These are phyloP conservation scores for Exophiala calicioides DNA, from an alignment of 2,329 filamentous ascomycete species.

Conservation along the genomic window DNA sequence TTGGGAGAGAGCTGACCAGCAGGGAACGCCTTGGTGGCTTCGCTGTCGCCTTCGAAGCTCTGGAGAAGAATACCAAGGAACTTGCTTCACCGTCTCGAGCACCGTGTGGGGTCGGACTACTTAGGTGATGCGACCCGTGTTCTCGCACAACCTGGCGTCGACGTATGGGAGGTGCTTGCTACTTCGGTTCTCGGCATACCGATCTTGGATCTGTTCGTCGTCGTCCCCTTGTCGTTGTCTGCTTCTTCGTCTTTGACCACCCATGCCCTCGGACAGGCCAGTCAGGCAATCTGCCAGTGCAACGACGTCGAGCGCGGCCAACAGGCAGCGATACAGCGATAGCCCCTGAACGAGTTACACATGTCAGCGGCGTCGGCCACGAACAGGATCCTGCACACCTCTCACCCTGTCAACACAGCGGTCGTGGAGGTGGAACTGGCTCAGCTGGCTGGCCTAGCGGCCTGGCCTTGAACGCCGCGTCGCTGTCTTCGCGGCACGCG, in stretches of 20 bases:
- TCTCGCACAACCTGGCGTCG: constrained; percentile 43
- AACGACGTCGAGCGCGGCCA: constrained; percentile 63
- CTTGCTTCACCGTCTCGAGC: constrained; percentile 37
- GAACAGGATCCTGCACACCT: constrained; percentile 58
- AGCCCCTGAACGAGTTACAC: constrained; percentile 17
- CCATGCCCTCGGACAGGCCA: constrained; percentile 44
- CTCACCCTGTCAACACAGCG: constrained; percentile 59
- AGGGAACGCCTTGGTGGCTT: constrained; percentile 26
- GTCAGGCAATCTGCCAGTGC: constrained; percentile 61
- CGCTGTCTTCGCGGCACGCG: constrained; percentile 54
- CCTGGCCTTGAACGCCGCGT: no score
- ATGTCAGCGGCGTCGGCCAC: constrained; percentile 62
- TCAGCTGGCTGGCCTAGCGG: constrained; percentile 56
- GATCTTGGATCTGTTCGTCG: constrained; percentile 44
- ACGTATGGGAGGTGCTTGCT: constrained; percentile 42
- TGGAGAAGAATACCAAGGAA: constrained; percentile 40
- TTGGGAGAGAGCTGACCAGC: constrained; percentile 21
- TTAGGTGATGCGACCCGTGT: constrained; percentile 40
- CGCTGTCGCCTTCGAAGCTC: constrained; percentile 35
- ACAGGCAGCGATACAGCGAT: constrained; percentile 52
- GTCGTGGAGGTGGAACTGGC: constrained; percentile 63
- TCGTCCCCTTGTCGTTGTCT: constrained; percentile 39
- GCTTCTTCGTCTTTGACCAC: no score
- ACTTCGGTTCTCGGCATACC: constrained; percentile 42
- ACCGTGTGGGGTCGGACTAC: constrained; percentile 38